phyloP scores from a whole-genome alignment of 1,284 basidiomycete species.

The Taiwanofungus camphoratus region DNA sequence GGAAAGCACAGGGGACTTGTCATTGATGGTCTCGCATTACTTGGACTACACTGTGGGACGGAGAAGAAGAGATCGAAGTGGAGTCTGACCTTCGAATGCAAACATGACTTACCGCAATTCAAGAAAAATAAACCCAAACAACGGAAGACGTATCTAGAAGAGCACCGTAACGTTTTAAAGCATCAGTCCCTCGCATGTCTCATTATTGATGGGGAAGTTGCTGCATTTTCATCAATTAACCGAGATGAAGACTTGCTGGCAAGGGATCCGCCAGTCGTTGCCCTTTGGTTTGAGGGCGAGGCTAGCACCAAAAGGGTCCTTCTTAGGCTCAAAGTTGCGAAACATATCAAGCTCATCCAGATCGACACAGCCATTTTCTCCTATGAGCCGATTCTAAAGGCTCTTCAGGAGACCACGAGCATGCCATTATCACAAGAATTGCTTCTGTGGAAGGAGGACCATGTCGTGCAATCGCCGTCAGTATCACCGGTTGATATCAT shows the following conservation, averaged over 20 bases:
- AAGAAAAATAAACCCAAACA: conserved; percentile 23
- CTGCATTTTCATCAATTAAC: conserved; percentile 47
- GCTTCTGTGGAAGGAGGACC: conserved; percentile 42
- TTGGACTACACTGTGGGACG: conserved; percentile 32
- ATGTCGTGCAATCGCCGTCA: conserved; percentile 9
- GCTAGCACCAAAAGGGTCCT: conserved; percentile 34
- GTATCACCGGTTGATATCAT: conserved; percentile 24
- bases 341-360: conserved; percentile 42
- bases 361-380: conserved; percentile 57
- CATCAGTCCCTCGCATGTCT: conserved; percentile 51
- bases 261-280: conserved; percentile 40
- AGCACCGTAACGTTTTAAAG: conserved; percentile 39
- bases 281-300: conserved; percentile 45
- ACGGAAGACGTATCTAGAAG: conserved; percentile 28
- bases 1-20: conserved; percentile 37
- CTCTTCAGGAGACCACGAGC: conserved; percentile 38
- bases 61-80: conserved; percentile 34
- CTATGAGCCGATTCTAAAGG: conserved; percentile 52
- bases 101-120: conserved; percentile 38
- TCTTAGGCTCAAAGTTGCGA: conserved; percentile 31
- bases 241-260: conserved; percentile 49
- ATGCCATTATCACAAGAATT: conserved; percentile 46
- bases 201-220: conserved; percentile 39
- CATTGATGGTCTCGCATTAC: conserved; percentile 35
- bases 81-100: conserved; percentile 41